A percentile compares a stretch with the other conserved stretches of the same genome.
Conservation (phyloP, 495 filamentous ascomycete species). For the Bacidia rubella region DNA sequence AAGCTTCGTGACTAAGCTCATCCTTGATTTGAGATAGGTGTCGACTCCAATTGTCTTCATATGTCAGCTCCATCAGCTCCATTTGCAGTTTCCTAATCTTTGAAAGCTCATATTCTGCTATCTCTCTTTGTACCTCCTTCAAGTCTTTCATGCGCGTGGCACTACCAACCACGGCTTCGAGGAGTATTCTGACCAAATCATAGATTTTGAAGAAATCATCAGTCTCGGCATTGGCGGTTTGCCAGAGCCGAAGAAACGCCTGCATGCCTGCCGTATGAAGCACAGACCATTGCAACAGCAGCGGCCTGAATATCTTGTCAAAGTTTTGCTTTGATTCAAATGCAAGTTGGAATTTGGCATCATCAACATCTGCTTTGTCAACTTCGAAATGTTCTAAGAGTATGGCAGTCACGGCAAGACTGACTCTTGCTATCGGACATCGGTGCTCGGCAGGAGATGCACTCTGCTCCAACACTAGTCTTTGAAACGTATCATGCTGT, state of each 20-base stretch:
- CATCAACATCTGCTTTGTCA: constrained; percentile 72
- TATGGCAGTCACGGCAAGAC: constrained; percentile 73
- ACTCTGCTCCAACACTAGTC: constrained; percentile 80
- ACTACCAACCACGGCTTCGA: constrained; percentile 81
- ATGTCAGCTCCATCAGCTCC: constrained; percentile 79
- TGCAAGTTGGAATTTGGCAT: constrained; percentile 59
- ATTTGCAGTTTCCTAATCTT: constrained; percentile 81
- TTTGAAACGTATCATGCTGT: constrained; percentile 84
- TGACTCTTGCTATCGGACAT: constrained; percentile 80
- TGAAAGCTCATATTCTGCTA: constrained; percentile 66
- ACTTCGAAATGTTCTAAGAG: constrained; percentile 94
- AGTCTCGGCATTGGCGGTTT: constrained; percentile 63
- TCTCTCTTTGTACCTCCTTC: constrained; percentile 75
- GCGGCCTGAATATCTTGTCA: constrained; percentile 75
- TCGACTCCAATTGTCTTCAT: constrained; percentile 88
- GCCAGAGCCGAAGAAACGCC: constrained; percentile 87
- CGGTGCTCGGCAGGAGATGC: constrained; percentile 54
- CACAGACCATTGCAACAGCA: constrained; percentile 89
- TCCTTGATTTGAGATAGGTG: constrained; percentile 86
- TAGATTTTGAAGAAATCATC: constrained; percentile 88
- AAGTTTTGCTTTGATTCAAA: constrained; percentile 67
- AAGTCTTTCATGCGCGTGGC: constrained; percentile 75
- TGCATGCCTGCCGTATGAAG: constrained; percentile 84
- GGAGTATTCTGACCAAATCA: constrained; percentile 78
- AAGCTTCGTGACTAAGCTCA: constrained; percentile 77